Evolutionary conservation across 345 rosid genomes (phyloP).

Genomic region (Gossypium raimondii): DNA sequence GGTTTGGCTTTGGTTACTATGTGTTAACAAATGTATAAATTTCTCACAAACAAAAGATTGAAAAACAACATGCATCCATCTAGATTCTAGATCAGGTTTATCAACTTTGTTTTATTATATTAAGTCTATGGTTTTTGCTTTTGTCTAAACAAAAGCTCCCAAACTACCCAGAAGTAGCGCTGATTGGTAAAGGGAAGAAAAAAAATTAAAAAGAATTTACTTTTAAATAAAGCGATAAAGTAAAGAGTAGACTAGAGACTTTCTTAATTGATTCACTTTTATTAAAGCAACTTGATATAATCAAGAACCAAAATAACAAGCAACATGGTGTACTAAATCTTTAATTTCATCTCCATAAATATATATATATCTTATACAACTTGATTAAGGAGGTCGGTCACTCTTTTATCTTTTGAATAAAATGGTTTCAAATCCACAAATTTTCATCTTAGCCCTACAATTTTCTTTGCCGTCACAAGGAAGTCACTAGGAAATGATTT

Average conservation of each 20-base stretch:
- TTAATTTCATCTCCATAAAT: background rate
- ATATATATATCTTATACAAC: background rate
- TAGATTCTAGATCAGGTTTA: background rate
- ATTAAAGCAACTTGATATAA: constrained; percentile 33
- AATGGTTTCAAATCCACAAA: too few species aligned
- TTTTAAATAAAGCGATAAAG: constrained; percentile 11
- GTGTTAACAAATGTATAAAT: background rate
- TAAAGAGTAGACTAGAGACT: constrained; percentile 20
- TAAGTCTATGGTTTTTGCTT: background rate
- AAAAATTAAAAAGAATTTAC: background rate
- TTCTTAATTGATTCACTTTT: constrained; percentile 15
- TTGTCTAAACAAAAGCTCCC: background rate
- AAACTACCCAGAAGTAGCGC: background rate
- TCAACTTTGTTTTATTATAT: background rate
- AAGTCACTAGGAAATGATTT: too few species aligned
- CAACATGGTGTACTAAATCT: constrained; percentile 17
- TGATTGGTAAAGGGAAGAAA: constrained; percentile 4
- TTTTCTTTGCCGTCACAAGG: too few species aligned
- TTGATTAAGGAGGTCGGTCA: constrained; percentile 8
- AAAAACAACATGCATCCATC: background rate
- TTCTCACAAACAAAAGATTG: background rate
- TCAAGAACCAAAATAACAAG: constrained; percentile 25
- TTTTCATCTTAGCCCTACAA: too few species aligned
- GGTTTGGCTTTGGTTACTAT: background rate
- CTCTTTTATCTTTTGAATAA: background rate